Conservation (phyloP, 305 asterid species). For the Fraxinus sp. region DNA sequence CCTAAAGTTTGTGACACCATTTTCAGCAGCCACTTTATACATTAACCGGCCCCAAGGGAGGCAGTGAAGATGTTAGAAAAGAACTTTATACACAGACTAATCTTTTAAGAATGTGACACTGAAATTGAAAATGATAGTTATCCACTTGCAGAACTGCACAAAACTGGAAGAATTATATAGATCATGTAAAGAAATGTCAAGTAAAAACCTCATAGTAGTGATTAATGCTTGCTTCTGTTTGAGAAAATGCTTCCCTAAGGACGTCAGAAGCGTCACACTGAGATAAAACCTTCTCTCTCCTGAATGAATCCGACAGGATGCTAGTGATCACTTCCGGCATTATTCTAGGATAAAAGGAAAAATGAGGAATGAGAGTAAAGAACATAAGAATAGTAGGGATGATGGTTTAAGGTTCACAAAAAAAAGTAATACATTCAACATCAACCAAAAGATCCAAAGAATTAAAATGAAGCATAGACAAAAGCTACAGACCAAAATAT, state of each 20-base stretch:
- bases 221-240: constrained; percentile 74
- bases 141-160: not conserved
- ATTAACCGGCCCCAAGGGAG: not conserved
- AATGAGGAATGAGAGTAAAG: constrained; percentile 28
- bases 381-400: constrained; percentile 5
- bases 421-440: not conserved
- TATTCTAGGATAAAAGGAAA: constrained; percentile 53
- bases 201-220: constrained; percentile 85
- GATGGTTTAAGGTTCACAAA: not conserved
- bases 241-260: constrained; percentile 85
- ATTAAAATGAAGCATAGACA: constrained; percentile 8
- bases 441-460: constrained; percentile 7
- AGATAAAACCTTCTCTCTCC: constrained; percentile 66
- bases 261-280: constrained; percentile 81
- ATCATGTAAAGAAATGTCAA: constrained; percentile 20
- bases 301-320: constrained; percentile 73
- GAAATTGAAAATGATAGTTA: constrained; percentile 9
- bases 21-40: not conserved
- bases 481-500: constrained; percentile 20
- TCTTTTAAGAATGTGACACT: not conserved
- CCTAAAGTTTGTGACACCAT: not conserved
- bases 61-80: constrained; percentile 15
- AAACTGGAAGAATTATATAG: constrained; percentile 21
- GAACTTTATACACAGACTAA: not conserved
- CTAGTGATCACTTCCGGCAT: constrained; percentile 82